These are phyloP conservation scores for Mycena sanguinolenta DNA, from an alignment of 768 basidiomycete species.

Conservation along the genomic window DNA sequence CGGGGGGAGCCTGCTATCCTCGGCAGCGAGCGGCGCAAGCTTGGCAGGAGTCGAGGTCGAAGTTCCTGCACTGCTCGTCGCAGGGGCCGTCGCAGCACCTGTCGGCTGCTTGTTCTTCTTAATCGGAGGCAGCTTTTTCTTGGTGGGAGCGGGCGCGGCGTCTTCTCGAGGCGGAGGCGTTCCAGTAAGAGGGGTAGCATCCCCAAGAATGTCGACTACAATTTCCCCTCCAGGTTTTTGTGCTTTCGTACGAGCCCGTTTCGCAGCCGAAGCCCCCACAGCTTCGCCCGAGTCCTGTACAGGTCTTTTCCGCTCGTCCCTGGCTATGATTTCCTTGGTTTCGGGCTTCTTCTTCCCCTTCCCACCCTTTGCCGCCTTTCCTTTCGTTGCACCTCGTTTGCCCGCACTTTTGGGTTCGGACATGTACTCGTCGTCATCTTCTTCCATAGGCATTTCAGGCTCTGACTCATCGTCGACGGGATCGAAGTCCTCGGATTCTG, in stretches of 20 bases:
- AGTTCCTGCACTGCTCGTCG: conserved; percentile 43
- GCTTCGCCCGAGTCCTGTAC: conserved; percentile 23
- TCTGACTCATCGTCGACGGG: conserved; percentile 36
- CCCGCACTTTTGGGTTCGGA: conserved; percentile 37
- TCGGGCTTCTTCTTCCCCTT: conserved; percentile 52
- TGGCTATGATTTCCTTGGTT: conserved; percentile 53
- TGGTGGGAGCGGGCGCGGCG: conserved; percentile 53
- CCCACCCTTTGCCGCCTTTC: conserved; percentile 43
- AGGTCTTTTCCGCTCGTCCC: conserved; percentile 56
- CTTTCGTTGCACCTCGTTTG: conserved; percentile 41
- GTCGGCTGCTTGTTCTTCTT: conserved; percentile 68
- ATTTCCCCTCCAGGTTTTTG: conserved; percentile 49
- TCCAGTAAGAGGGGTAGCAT: conserved; percentile 36
- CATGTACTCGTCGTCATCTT: conserved; percentile 41
- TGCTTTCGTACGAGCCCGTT: conserved; percentile 48
- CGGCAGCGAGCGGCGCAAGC: conserved; percentile 44
- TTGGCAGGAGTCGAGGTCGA: conserved; percentile 22
- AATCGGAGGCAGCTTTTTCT: conserved; percentile 79
- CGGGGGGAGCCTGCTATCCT: conserved; percentile 43
- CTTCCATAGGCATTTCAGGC: conserved; percentile 33
- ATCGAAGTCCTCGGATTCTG: conserved; percentile 42
- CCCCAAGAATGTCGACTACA: conserved; percentile 51
- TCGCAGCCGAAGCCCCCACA: conserved; percentile 44
- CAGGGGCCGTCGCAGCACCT: conserved; percentile 43
- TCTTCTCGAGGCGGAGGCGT: conserved; percentile 49